phyloP scores from a whole-genome alignment of 2,329 filamentous ascomycete species.

The Cordyceps pruinosa region DNA sequence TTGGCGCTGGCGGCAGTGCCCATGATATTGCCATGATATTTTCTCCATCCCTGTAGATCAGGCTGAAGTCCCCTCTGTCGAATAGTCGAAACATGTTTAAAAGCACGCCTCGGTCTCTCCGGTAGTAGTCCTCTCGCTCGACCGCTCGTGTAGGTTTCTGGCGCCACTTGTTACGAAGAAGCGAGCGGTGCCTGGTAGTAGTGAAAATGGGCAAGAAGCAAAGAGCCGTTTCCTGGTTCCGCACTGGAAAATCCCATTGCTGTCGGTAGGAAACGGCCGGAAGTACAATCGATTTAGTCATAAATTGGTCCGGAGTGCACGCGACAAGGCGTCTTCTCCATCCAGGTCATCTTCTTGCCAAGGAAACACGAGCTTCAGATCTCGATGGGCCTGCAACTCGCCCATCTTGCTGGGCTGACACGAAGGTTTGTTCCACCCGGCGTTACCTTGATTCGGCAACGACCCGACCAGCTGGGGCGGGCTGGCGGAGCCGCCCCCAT shows the following conservation, averaged over 20 bases:
- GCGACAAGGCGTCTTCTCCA: background rate
- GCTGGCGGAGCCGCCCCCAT: background rate
- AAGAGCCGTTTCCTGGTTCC: no score
- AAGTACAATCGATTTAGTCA: no score
- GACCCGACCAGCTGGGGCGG: background rate
- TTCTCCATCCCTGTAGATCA: background rate
- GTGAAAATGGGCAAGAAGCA: no score
- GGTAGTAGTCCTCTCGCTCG: no score
- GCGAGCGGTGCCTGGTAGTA: no score
- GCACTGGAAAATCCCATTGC: no score
- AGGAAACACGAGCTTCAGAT: background rate
- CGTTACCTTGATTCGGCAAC: background rate
- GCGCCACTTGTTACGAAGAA: no score
- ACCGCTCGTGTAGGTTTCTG: no score
- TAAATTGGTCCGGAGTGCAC: background rate
- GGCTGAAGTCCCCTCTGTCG: no score
- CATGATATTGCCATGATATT: slow-evolving; percentile 25
- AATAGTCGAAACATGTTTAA: no score
- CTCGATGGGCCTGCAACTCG: background rate
- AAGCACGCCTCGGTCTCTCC: no score
- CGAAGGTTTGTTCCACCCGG: background rate
- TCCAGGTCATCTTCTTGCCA: background rate
- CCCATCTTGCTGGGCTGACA: background rate
- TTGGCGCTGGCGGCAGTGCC: slow-evolving; percentile 38
- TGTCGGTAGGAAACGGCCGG: no score